phyloP scores from a whole-genome alignment of 441 rosid species.

The Bruguiera hainesii region DNA sequence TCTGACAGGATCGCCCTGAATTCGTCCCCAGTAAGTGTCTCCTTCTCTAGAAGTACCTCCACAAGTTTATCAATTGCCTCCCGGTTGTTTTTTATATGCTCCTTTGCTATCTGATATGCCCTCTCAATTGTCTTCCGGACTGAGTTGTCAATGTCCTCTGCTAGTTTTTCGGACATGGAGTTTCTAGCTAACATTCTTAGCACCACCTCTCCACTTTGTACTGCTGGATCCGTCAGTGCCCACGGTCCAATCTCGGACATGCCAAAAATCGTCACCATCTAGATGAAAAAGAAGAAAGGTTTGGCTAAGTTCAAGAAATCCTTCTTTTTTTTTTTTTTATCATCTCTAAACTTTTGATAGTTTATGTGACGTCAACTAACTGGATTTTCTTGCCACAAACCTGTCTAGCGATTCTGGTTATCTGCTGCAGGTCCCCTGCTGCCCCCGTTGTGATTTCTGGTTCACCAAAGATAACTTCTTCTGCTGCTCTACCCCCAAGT shows the following conservation, averaged over 20 bases:
- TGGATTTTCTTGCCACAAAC: slow-evolving; percentile 21
- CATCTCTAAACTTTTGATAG: background rate
- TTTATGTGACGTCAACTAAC: background rate
- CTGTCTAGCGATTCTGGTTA: slow-evolving; percentile 69
- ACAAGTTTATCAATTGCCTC: slow-evolving; percentile 75
- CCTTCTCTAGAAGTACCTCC: slow-evolving; percentile 66
- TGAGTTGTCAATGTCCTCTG: slow-evolving; percentile 54
- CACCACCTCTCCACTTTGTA: slow-evolving; percentile 54
- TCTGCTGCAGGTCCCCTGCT: slow-evolving; percentile 63
- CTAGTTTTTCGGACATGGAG: slow-evolving; percentile 66
- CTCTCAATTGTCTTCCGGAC: slow-evolving; percentile 40
- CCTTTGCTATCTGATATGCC: slow-evolving; percentile 63
- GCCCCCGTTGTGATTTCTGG: slow-evolving; percentile 74
- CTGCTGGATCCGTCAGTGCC: slow-evolving; percentile 56
- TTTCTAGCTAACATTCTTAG: slow-evolving; percentile 66
- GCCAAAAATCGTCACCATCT: slow-evolving; percentile 80
- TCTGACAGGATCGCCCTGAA: slow-evolving; percentile 27
- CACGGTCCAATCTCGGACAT: slow-evolving; percentile 80
- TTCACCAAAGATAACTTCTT: slow-evolving; percentile 64
- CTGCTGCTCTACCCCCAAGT: slow-evolving; percentile 73
- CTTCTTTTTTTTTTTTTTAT: too few species aligned
- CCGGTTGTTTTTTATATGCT: slow-evolving; percentile 49
- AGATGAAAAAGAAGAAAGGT: slow-evolving; percentile 12
- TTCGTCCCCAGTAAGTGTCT: slow-evolving; percentile 5
- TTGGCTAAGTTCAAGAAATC: background rate